Percentiles rank a stretch among this genome's conserved stretches.
Evolutionary conservation across 106 monocot genomes (phyloP).

Genomic region (Dendrobium chrysotoxum): DNA sequence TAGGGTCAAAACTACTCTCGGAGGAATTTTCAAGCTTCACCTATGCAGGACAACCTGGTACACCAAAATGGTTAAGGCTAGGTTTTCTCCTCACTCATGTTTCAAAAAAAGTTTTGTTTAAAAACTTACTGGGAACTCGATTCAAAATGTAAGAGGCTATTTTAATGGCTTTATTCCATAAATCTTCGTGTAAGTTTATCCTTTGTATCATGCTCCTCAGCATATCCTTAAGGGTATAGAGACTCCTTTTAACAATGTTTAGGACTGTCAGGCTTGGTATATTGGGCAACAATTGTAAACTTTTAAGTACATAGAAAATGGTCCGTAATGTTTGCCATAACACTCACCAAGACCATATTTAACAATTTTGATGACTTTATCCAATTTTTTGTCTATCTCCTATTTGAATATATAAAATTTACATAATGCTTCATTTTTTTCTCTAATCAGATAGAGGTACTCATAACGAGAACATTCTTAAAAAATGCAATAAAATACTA

Average conservation of each 20-base stretch:
- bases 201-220: neutral
- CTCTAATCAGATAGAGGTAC: neutral
- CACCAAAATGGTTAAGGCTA: neutral
- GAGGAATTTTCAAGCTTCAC: neutral
- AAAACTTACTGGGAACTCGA: neutral
- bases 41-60: neutral
- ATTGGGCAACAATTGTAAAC: neutral
- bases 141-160: neutral
- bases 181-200: neutral
- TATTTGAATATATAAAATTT: neutral
- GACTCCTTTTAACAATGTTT: neutral
- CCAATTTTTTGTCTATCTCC: neutral
- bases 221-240: neutral
- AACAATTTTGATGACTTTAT: neutral
- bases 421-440: neutral
- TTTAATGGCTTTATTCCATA: neutral
- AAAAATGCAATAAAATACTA: neutral
- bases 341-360: neutral
- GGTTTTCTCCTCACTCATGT: neutral
- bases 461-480: neutral
- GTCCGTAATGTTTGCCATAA: neutral
- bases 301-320: neutral
- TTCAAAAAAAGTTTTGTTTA: neutral
- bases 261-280: neutral
- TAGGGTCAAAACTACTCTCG: no score